A percentile compares a stretch with the other conserved stretches of the same genome.
phyloP scores from a whole-genome alignment of 805 yeast genomes.

The Yamadazyma philogaea region DNA sequence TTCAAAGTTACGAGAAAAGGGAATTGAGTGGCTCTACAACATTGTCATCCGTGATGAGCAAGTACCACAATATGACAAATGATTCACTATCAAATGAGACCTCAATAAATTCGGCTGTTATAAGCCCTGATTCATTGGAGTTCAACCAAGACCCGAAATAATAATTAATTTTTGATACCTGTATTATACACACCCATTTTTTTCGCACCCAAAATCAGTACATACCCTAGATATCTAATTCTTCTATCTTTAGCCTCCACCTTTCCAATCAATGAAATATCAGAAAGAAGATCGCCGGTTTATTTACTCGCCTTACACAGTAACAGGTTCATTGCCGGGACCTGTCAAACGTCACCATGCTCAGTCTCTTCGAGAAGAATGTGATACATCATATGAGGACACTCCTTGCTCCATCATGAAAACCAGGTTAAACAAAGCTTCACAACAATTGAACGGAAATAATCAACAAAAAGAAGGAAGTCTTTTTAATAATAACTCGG shows the following conservation, averaged over 20 bases:
- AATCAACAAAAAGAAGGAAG: background rate
- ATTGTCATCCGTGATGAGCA: slow-evolving; percentile 21
- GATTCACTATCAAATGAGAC: slow-evolving; percentile 12
- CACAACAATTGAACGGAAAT: too few species aligned
- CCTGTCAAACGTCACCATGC: background rate
- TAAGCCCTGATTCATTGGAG: slow-evolving; percentile 19
- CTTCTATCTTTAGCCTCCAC: background rate
- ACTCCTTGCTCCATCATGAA: too few species aligned
- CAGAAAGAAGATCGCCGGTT: background rate
- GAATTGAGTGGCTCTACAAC: slow-evolving; percentile 17
- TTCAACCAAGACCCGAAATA: slow-evolving; percentile 7
- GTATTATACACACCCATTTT: background rate
- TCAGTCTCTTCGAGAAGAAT: background rate
- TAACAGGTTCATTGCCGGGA: background rate
- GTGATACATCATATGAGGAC: background rate
- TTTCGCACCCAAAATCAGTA: background rate
- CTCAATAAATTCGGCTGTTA: slow-evolving; percentile 11
- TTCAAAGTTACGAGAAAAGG: slow-evolving; percentile 7
- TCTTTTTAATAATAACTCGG: background rate
- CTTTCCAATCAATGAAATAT: background rate
- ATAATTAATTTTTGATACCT: background rate
- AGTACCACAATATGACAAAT: slow-evolving; percentile 8
- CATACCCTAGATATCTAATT: too few species aligned
- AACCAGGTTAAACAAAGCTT: too few species aligned
- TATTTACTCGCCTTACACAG: background rate